Base-by-base conservation (phyloP, 352 stramenopile genomes). In the Pythium grandisporangium region DNA sequence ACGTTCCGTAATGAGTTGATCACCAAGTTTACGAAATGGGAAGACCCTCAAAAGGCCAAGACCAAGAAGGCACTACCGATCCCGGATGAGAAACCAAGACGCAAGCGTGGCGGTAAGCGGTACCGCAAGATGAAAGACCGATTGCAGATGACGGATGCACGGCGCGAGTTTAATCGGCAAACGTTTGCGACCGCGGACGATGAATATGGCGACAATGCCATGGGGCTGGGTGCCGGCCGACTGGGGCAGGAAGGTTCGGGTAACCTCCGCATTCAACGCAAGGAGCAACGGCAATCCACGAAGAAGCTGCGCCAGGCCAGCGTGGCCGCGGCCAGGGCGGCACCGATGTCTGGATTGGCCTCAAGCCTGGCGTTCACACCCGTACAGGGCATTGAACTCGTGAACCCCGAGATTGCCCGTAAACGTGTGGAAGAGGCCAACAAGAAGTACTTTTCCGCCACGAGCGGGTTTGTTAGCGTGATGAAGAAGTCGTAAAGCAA, bases 181-280 rank as follows among this genome's bases (percentile, higher is more conserved):
- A 86, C 84, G 14, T 99, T 99, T 47, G 93, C 75, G 6, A 82
- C 89, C 16, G 72, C 86, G 37, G 87, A 95, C 47, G 79, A 91
- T 46, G 95, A 99, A 61, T 99, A 99, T 55, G 95, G 95, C 11
- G 96, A 99, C 61, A 97, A 98, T 46, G 93, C 92, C 17, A 99
- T 99, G 96, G 96, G 95, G n/a, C 75, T 98, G 30, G 96, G 93
- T 4, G 58, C 84, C 23, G 95, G 95, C 13, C 82, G 96, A 6
- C 66, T 99, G 12, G 87, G 84, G 8, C 72, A 83, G 20, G 84
- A 94, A 68, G 89, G 84, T 30, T 91, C 77, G 19, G 90, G 90
- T 11, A 84, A 77, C 29, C 64, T 98, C 43, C 80, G 92, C 25
- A 70, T 93, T 27, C 52, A 75, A 40, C 71, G 78, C 37, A 98